Conservation (phyloP, 805 yeast species). For the Suhomyces emberorum region DNA sequence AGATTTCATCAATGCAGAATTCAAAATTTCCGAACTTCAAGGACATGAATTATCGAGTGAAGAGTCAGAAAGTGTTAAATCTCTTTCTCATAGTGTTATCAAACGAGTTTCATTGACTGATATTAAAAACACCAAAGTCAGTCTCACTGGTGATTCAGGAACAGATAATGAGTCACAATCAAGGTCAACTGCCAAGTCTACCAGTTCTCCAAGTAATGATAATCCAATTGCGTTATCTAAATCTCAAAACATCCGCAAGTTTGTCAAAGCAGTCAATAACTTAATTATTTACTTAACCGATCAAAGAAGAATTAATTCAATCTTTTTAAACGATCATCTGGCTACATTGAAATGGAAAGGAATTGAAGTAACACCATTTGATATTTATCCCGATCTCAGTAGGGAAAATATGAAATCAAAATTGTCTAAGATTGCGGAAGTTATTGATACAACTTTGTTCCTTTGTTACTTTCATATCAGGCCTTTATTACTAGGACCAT, state of each 20-base stretch:
- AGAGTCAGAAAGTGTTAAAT: conserved; percentile 11
- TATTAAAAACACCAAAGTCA: conserved; percentile 9
- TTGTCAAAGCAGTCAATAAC: conserved; percentile 35
- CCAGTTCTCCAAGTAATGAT: background rate
- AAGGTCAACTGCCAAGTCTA: conserved; percentile 4
- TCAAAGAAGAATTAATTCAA: conserved; percentile 46
- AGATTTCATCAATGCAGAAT: conserved; percentile 31
- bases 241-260: conserved; percentile 22
- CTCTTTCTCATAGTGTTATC: conserved; percentile 15
- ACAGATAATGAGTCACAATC: conserved; percentile 12
- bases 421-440: conserved; percentile 32
- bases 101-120: conserved; percentile 20
- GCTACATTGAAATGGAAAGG: conserved; percentile 43
- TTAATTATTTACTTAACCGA: conserved; percentile 50
- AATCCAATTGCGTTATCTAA: conserved; percentile 11
- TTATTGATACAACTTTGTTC: conserved; percentile 78
- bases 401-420: conserved; percentile 17
- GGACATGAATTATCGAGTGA: conserved; percentile 7
- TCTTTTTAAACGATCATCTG: conserved; percentile 28
- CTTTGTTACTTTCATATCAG: conserved; percentile 66
- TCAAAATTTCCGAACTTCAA: conserved; percentile 6
- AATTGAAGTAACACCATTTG: conserved; percentile 37
- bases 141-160: conserved; percentile 13
- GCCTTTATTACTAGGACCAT: conserved; percentile 76
- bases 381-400: conserved; percentile 37